Evolutionary conservation across 2,329 filamentous ascomycete species (phyloP).

Genomic region (Xylariales sp.): DNA sequence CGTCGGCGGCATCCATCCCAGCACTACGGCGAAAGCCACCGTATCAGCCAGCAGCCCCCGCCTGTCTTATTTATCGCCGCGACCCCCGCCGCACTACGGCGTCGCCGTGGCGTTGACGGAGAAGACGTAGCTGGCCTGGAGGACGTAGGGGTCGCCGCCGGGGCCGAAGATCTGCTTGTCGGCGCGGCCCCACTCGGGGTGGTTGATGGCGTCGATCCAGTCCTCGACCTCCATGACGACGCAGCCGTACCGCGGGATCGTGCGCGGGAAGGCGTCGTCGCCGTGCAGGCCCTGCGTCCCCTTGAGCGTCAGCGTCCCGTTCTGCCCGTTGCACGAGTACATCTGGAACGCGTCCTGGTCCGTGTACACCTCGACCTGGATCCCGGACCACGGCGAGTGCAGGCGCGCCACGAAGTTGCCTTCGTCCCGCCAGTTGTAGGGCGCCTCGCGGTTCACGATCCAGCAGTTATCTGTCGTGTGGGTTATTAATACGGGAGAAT

Average conservation of each 20-base stretch:
- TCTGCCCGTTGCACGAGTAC: slow-evolving; percentile 83
- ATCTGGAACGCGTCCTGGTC: slow-evolving; percentile 91
- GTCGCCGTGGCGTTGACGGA: slow-evolving; percentile 57
- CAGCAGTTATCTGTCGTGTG: slow-evolving; percentile 70
- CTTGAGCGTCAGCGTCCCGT: slow-evolving; percentile 78
- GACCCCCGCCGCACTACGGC: slow-evolving; percentile 41
- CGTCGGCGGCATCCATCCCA: not conserved
- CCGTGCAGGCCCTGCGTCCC: slow-evolving; percentile 73
- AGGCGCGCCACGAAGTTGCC: slow-evolving; percentile 72
- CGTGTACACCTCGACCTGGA: slow-evolving; percentile 81
- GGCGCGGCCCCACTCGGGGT: slow-evolving; percentile 84
- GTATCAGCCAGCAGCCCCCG: not conserved
- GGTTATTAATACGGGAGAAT: not conserved
- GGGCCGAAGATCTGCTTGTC: slow-evolving; percentile 70
- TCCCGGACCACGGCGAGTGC: slow-evolving; percentile 80
- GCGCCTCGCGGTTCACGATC: slow-evolving; percentile 71
- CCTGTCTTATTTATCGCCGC: not conserved
- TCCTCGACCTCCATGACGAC: slow-evolving; percentile 92
- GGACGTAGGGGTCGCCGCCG: slow-evolving; percentile 69
- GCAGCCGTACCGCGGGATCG: slow-evolving; percentile 82
- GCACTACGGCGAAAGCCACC: not conserved
- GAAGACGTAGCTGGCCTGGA: slow-evolving; percentile 72
- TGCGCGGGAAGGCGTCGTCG: slow-evolving; percentile 65
- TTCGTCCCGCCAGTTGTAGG: slow-evolving; percentile 72
- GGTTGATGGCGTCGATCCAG: slow-evolving; percentile 93